Evolutionary conservation across 73 alveolate species (phyloP), one percentile per base, ranked within the genome.

Genomic region (Paramecium pentaurelia): DNA sequence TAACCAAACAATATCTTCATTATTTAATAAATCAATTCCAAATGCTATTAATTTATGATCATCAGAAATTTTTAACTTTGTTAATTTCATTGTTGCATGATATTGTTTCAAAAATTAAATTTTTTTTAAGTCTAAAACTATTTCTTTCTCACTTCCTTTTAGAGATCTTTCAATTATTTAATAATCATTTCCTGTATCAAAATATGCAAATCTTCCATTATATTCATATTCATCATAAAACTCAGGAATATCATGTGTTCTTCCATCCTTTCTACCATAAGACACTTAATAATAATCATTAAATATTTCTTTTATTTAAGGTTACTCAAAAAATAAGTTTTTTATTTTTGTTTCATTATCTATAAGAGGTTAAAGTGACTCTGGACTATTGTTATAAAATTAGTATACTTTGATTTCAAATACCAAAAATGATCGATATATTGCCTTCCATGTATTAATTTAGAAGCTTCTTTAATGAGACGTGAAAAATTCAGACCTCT

Each of bases 21-120:
- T 80, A 45, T 88, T 88, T 28, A 45, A 36, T 7, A 88, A 83
- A 88, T 88, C 94, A 22, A 88, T 45, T 71, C 94, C 94, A 32
- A 88, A 77, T 30, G 85, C 94, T 40, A 88, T 70, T 16, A 64
- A 25, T 45, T 68, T 88, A 45, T 88, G 94, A 71, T 83, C 86
- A 88, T 88, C 94, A 12, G 94, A 88, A 16, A 88, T 71, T 12
- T 64, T 68, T 68, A 88, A 58, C 49, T 71, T 71, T 0, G 91
- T 88, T 22, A 88, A 27, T 47, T 70, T 44, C 11, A 83, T 34
- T 42, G 94, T 70, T 71, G 75, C 59, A 12, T 88, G 68, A 34
- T 70, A 88, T 88, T 68, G 30, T 37, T 83, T 88, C 16, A 88
- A 54, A 64, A 88, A 38, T 10, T 59, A 60, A 14, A 88, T 88